Evolutionary conservation across 2,329 filamentous ascomycete species (phyloP).

Genomic region (Colletotrichum plurivorum): DNA sequence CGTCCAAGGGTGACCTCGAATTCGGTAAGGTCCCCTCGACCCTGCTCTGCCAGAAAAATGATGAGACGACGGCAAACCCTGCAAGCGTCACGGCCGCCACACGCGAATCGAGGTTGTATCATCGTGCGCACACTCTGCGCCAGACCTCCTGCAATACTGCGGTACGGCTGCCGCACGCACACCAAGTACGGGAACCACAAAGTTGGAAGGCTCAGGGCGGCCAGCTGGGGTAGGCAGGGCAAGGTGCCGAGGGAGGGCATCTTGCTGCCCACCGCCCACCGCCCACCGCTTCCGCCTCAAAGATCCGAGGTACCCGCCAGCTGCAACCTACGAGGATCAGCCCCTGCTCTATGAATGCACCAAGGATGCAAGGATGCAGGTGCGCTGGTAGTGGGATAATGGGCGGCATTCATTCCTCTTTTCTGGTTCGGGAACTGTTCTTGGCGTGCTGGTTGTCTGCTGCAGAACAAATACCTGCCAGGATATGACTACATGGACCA

Average conservation of each 20-base stretch:
- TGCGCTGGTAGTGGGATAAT: constrained; percentile 31
- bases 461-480: constrained; percentile 34
- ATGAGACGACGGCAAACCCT: constrained; percentile 36
- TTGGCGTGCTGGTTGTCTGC: constrained; percentile 35
- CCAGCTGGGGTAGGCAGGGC: constrained; percentile 3
- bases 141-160: not conserved
- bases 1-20: constrained; percentile 22
- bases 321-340: constrained; percentile 31
- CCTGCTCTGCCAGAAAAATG: constrained; percentile 24
- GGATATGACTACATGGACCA: constrained; percentile 26
- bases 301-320: constrained; percentile 40
- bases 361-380: constrained; percentile 27
- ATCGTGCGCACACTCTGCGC: not conserved
- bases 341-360: constrained; percentile 32
- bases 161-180: constrained; percentile 17
- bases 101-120: constrained; percentile 32
- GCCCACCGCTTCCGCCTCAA: constrained; percentile 29
- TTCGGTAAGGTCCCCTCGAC: constrained; percentile 19
- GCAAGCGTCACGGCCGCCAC: constrained; percentile 35
- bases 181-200: constrained; percentile 19
- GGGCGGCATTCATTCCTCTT: constrained; percentile 32
- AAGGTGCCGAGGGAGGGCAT: constrained; percentile 27
- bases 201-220: not conserved
- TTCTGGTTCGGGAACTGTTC: constrained; percentile 32
- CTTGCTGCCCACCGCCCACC: constrained; percentile 18